A percentile compares a stretch with the other conserved stretches of the same genome.
Conservation (phyloP, 768 basidiomycete genomes). For the Calocera viscosa region DNA sequence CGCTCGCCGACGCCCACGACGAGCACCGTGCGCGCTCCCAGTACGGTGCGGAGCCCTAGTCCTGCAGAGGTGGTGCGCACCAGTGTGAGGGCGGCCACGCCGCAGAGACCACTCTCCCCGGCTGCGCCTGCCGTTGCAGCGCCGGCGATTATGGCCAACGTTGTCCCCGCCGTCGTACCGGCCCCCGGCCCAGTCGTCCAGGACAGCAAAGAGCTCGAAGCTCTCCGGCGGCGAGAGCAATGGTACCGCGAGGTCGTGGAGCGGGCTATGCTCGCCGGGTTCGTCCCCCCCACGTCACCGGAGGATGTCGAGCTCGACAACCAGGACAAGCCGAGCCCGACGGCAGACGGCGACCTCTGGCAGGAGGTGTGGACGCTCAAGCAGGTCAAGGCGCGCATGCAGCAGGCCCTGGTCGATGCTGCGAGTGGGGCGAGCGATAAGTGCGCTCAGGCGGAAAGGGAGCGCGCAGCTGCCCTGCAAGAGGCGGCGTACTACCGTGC, state of each 20-base stretch:
- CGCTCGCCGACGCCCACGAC: not conserved
- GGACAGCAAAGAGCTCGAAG: conserved; percentile 46
- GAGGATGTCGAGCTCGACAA: conserved; percentile 22
- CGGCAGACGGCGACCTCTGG: conserved; percentile 32
- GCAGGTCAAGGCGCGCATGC: conserved; percentile 72
- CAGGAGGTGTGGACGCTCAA: conserved; percentile 63
- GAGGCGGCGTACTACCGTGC: conserved; percentile 94
- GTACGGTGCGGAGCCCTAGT: not conserved
- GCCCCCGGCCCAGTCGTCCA: not conserved
- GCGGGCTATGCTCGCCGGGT: conserved; percentile 67
- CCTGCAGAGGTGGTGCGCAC: not conserved
- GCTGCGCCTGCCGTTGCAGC: not conserved
- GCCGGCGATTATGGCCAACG: not conserved
- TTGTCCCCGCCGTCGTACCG: not conserved
- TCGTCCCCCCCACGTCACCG: conserved; percentile 39
- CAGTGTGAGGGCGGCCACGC: not conserved
- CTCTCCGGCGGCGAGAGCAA: conserved; percentile 56
- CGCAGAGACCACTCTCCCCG: not conserved
- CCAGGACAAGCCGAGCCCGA: conserved; percentile 18
- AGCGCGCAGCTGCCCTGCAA: conserved; percentile 66
- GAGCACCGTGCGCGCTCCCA: not conserved
- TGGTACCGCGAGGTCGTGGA: conserved; percentile 78
- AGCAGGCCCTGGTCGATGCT: conserved; percentile 73
- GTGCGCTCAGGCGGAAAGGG: conserved; percentile 64
- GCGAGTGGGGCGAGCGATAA: conserved; percentile 65